Percentiles rank a stretch among this genome's conserved stretches.
These are phyloP conservation scores for Combretum micranthum DNA, from an alignment of 345 rosid genomes.

Conservation along the genomic window DNA sequence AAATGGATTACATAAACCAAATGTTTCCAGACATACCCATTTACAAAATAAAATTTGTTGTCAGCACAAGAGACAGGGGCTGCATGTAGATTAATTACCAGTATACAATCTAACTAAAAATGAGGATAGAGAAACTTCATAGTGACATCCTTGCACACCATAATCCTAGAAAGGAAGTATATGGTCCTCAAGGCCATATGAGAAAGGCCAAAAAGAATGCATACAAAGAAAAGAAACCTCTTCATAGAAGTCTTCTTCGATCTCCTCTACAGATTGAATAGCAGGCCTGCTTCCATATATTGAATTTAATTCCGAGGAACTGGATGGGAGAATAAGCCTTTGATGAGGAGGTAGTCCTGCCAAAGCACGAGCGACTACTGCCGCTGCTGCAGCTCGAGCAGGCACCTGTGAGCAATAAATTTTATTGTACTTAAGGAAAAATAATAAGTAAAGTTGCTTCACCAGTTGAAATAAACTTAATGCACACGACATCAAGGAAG, in stretches of 20 bases:
- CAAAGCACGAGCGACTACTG: conserved; percentile 92
- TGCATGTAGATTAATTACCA: no score
- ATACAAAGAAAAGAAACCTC: conserved; percentile 38
- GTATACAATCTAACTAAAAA: no score
- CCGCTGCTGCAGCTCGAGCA: conserved; percentile 95
- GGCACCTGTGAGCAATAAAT: conserved; percentile 58
- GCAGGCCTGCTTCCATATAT: conserved; percentile 72
- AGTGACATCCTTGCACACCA: no score
- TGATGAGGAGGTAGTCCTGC: conserved; percentile 82
- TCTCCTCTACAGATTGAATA: conserved; percentile 45
- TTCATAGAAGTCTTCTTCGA: conserved; percentile 79
- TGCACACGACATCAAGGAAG: no score
- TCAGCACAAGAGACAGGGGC: no score
- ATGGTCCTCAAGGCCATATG: background rate
- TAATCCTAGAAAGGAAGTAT: background rate
- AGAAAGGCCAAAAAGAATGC: conserved; percentile 5
- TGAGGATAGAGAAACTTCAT: no score
- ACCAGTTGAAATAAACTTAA: no score
- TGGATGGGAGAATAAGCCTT: conserved; percentile 65
- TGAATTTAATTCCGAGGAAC: conserved; percentile 60
- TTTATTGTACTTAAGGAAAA: background rate
- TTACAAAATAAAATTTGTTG: no score
- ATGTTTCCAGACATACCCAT: no score
- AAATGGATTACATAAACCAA: no score
- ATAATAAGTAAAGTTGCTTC: background rate